Percentiles rank a stretch among this genome's conserved stretches.
These are phyloP conservation scores for Tetraselmis chui DNA, from an alignment of 139 green algal species.

Conservation along the genomic window DNA sequence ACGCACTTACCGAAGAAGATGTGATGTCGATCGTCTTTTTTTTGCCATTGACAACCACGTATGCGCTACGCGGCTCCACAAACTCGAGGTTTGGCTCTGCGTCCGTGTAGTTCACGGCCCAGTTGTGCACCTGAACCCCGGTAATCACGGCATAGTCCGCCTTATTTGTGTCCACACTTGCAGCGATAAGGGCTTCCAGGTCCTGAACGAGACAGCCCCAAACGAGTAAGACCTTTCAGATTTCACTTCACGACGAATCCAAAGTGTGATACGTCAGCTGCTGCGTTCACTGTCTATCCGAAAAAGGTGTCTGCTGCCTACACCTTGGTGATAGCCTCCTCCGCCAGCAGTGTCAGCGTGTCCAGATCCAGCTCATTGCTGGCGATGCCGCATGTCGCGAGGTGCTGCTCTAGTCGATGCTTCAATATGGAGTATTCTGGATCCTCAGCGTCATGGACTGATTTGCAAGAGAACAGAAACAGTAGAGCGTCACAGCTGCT, in stretches of 20 bases:
- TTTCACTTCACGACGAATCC: conserved; percentile 38
- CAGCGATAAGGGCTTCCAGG: conserved; percentile 77
- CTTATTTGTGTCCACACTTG: conserved; percentile 64
- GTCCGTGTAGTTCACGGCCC: conserved; percentile 24
- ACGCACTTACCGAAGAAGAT: conserved; percentile 25
- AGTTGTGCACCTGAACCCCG: conserved; percentile 86
- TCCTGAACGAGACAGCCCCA: too few species aligned
- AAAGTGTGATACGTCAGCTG: background rate
- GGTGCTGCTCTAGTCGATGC: conserved; percentile 65
- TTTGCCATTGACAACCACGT: conserved; percentile 67
- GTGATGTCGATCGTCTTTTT: conserved; percentile 61
- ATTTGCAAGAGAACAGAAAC: background rate
- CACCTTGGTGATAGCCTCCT: conserved; percentile 63
- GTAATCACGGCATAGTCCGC: conserved; percentile 82
- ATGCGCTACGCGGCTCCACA: conserved; percentile 48
- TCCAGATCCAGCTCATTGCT: conserved; percentile 5
- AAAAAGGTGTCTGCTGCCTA: background rate
- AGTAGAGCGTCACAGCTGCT: too few species aligned
- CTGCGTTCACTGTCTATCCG: background rate
- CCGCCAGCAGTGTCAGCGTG: conserved; percentile 43
- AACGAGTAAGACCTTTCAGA: too few species aligned
- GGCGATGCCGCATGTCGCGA: conserved; percentile 10
- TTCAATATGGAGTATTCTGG: conserved; percentile 84
- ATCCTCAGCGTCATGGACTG: conserved; percentile 69
- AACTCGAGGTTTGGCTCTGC: conserved; percentile 71